A percentile compares a stretch with the other conserved stretches of the same genome.
phyloP scores from a whole-genome alignment of 2,329 filamentous ascomycete genomes.

The Alternaria sp. region DNA sequence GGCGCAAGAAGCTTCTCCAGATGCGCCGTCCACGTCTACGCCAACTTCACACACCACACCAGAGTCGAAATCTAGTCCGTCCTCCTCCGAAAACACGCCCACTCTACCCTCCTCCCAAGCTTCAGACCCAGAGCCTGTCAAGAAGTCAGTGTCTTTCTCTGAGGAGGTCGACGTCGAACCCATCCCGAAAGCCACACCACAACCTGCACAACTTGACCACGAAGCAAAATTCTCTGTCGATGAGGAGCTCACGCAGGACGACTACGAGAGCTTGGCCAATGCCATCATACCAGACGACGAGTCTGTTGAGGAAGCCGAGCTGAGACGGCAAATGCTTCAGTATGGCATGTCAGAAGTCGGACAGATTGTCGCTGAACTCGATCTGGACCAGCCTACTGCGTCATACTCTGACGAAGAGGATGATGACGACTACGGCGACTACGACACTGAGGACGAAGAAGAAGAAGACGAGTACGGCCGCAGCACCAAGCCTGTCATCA shows the following conservation, averaged over 20 bases:
- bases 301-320: constrained; percentile 75
- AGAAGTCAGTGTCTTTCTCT: constrained; percentile 69
- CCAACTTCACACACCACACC: neutral
- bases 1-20: neutral
- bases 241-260: constrained; percentile 49
- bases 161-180: constrained; percentile 60
- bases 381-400: constrained; percentile 71
- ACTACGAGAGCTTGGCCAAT: constrained; percentile 43
- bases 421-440: constrained; percentile 50
- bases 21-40: neutral
- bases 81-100: neutral
- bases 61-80: neutral
- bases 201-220: constrained; percentile 23
- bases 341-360: constrained; percentile 90
- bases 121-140: constrained; percentile 23
- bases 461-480: constrained; percentile 80
- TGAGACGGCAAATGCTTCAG: constrained; percentile 87
- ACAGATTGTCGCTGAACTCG: constrained; percentile 88
- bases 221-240: constrained; percentile 46
- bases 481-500: constrained; percentile 69
- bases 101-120: neutral
- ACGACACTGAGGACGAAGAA: constrained; percentile 62
- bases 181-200: neutral
- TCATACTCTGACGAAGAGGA: constrained; percentile 58
- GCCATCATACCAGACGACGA: constrained; percentile 76